These are phyloP conservation scores for Cladosporium sp. DNA, from an alignment of 2,329 filamentous ascomycete species.

Conservation along the genomic window DNA sequence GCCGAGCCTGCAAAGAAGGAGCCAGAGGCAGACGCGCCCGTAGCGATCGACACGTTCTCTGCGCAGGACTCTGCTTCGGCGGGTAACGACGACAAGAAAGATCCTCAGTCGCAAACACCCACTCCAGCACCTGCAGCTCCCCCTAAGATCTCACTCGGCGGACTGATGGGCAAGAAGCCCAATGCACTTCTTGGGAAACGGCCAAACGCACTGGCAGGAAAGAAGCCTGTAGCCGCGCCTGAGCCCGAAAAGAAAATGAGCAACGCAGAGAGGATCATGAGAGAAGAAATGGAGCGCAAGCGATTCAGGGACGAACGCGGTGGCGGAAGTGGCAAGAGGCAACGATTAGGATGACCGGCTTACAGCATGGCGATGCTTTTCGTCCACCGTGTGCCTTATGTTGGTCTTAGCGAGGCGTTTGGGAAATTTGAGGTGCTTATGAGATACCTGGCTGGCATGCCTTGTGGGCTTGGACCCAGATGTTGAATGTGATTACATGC, in stretches of 20 bases:
- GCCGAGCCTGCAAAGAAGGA: constrained; percentile 11
- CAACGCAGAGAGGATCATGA: constrained; percentile 85
- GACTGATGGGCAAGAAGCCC: constrained; percentile 55
- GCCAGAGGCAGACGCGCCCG: constrained; percentile 19
- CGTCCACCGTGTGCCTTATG: not conserved
- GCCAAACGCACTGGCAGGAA: constrained; percentile 68
- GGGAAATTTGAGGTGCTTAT: not conserved
- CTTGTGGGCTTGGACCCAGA: not conserved
- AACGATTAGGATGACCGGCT: constrained; percentile 20
- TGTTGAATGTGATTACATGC: not conserved
- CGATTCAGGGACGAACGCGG: constrained; percentile 30
- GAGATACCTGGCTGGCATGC: constrained; percentile 13
- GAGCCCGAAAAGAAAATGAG: constrained; percentile 78
- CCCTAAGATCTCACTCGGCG: constrained; percentile 56
- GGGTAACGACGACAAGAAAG: not conserved
- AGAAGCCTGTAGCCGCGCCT: constrained; percentile 54
- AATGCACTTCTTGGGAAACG: constrained; percentile 47
- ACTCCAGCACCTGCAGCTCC: constrained; percentile 24
- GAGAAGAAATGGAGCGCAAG: constrained; percentile 47
- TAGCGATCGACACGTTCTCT: constrained; percentile 29
- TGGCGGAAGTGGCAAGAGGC: constrained; percentile 23
- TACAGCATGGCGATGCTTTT: constrained; percentile 4
- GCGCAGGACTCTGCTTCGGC: constrained; percentile 18
- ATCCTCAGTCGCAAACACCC: not conserved
- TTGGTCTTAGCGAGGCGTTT: constrained; percentile 13